Evolutionary conservation across 352 stramenopile genomes (phyloP).

Genomic region (Phytophthora hybrid): DNA sequence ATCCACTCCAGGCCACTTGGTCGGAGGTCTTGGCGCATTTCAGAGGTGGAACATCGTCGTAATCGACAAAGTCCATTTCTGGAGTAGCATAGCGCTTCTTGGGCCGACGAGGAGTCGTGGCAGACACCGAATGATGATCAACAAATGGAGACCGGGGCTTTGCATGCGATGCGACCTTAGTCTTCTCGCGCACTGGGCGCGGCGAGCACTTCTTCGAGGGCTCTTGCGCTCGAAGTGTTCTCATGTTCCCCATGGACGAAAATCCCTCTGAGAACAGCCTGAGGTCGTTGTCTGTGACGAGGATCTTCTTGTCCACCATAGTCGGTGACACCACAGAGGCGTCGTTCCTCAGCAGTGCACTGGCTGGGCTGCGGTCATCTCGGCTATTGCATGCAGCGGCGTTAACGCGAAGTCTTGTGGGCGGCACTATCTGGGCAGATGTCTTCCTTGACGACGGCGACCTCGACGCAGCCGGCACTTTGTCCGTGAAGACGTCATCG

Average conservation of each 20-base stretch:
- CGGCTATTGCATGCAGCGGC: conserved; percentile 2
- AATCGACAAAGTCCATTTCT: conserved; percentile 4
- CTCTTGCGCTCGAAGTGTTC: conserved; percentile 9
- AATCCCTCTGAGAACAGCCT: conserved; percentile 34
- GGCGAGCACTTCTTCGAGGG: conserved; percentile 6
- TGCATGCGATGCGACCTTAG: not conserved
- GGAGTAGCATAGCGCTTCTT: conserved; percentile 30
- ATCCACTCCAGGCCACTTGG: conserved; percentile 6
- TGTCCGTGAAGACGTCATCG: conserved; percentile 29
- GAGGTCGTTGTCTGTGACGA: conserved; percentile 59
- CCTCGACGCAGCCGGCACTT: not conserved
- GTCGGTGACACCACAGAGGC: conserved; percentile 44
- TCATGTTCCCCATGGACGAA: conserved; percentile 30
- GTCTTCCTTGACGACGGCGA: not conserved
- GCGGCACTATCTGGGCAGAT: not conserved
- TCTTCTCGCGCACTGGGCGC: conserved; percentile 20
- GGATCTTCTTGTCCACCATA: conserved; percentile 53
- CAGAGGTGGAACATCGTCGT: conserved; percentile 11
- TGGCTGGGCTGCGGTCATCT: not conserved
- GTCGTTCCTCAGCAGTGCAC: conserved; percentile 22
- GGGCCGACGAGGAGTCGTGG: not conserved
- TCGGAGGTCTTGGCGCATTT: conserved; percentile 24
- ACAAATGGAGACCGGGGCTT: not conserved
- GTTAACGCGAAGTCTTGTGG: conserved; percentile 27
- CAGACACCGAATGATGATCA: not conserved